Evolutionary conservation across 345 rosid species (phyloP).

Genomic region (Conringia planisiliqua): DNA sequence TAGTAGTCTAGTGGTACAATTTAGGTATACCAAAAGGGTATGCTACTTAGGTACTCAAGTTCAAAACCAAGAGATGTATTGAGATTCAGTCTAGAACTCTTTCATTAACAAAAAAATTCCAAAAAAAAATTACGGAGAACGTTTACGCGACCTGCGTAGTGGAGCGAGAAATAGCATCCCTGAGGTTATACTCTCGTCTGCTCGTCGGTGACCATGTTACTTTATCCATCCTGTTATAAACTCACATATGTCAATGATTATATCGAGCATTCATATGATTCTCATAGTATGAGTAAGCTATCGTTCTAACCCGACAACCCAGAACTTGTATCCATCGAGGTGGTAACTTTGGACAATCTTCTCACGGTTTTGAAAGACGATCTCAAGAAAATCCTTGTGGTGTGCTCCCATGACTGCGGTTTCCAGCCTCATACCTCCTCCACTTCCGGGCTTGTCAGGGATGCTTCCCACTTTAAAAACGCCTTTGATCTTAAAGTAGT

Average conservation of each 20-base stretch:
- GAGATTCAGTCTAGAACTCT: background rate
- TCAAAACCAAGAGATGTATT: too few species aligned
- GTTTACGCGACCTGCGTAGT: constrained; percentile 43
- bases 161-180: constrained; percentile 69
- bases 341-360: constrained; percentile 74
- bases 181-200: constrained; percentile 63
- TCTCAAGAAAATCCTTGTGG: constrained; percentile 57
- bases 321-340: constrained; percentile 70
- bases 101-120: too few species aligned
- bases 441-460: constrained; percentile 41
- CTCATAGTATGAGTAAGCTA: background rate
- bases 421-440: constrained; percentile 40
- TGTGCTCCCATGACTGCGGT: constrained; percentile 82
- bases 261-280: background rate
- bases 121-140: too few species aligned
- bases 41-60: background rate
- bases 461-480: constrained; percentile 46
- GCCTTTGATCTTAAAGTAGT: background rate
- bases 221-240: constrained; percentile 55
- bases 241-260: background rate
- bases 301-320: constrained; percentile 79
- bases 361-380: constrained; percentile 73
- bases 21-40: too few species aligned
- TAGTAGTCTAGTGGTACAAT: too few species aligned
- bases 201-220: constrained; percentile 65